phyloP scores from a whole-genome alignment of 129 eudicot genomes.

The Calendula officinalis region DNA sequence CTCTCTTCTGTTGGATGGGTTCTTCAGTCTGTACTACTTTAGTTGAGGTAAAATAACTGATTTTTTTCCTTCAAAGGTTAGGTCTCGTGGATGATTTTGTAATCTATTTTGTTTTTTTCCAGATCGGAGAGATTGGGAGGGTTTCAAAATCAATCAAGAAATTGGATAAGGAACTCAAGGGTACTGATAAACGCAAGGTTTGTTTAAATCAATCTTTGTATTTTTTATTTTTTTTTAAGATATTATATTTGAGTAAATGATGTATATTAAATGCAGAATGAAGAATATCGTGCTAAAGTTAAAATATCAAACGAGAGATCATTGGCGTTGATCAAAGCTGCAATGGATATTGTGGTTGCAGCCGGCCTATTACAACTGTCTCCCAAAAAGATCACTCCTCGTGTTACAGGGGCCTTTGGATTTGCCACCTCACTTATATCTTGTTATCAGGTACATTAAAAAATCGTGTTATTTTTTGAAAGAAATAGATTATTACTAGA shows the following conservation, averaged over 20 bases:
- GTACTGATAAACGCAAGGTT: slow-evolving; percentile 71
- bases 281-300: slow-evolving; percentile 61
- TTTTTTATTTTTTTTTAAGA: not conserved
- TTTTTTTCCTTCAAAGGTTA: not conserved
- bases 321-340: slow-evolving; percentile 81
- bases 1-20: slow-evolving; percentile 94
- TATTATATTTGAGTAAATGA: not conserved
- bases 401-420: slow-evolving; percentile 96
- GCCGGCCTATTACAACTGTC: slow-evolving; percentile 83
- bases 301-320: slow-evolving; percentile 80
- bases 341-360: slow-evolving; percentile 85
- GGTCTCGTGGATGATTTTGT: slow-evolving; percentile 7
- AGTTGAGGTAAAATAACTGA: slow-evolving; percentile 60
- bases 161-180: slow-evolving; percentile 82
- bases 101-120: slow-evolving; percentile 19
- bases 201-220: not conserved
- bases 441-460: slow-evolving; percentile 78
- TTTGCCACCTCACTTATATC: slow-evolving; percentile 86
- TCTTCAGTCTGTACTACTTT: slow-evolving; percentile 71
- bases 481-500: too few relatives aligned
- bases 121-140: slow-evolving; percentile 92
- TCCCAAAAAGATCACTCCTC: slow-evolving; percentile 91
- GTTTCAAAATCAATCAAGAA: slow-evolving; percentile 82
- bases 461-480: too few relatives aligned
- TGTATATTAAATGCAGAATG: slow-evolving; percentile 47